These are phyloP conservation scores for Linnemannia zychae DNA, from an alignment of 192 early-diverging fungal genomes.

Conservation along the genomic window DNA sequence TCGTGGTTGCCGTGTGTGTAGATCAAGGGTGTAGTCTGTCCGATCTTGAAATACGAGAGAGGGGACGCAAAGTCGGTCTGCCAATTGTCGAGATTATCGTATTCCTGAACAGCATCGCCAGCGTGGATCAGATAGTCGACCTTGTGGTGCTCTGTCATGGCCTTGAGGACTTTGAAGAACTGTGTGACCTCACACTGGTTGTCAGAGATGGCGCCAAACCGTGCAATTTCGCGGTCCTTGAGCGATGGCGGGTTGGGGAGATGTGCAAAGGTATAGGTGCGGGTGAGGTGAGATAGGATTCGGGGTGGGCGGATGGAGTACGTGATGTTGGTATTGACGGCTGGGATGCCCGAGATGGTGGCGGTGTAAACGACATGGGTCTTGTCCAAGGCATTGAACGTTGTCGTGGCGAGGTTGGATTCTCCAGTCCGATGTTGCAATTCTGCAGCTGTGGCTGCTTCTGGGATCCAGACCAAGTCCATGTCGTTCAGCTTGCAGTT, in stretches of 20 bases:
- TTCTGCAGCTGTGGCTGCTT: constrained; percentile 1
- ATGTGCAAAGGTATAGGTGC: constrained; percentile 48
- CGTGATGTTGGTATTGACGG: constrained; percentile 39
- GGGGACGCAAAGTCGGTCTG: constrained; percentile 78
- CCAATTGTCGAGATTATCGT: constrained; percentile 72
- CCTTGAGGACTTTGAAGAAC: constrained; percentile 42
- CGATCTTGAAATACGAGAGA: constrained; percentile 66
- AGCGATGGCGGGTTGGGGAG: constrained; percentile 53
- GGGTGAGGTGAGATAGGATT: constrained; percentile 34
- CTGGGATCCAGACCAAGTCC: constrained; percentile 53
- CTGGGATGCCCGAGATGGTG: constrained; percentile 47
- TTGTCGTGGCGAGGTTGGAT: constrained; percentile 9
- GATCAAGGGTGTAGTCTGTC: constrained; percentile 71
- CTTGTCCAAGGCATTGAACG: constrained; percentile 24
- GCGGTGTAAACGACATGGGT: constrained; percentile 38
- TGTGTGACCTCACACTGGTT: constrained; percentile 53
- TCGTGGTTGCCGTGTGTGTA: constrained; percentile 86
- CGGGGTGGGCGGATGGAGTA: constrained; percentile 33
- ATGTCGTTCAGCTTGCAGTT: constrained; percentile 67
- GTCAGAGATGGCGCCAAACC: constrained; percentile 64
- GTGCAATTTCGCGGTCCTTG: constrained; percentile 59
- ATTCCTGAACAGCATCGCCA: constrained; percentile 77
- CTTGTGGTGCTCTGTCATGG: constrained; percentile 51
- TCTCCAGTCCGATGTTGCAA: not conserved
- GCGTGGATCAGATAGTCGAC: constrained; percentile 74